Base-by-base conservation (phyloP, 2,329 filamentous ascomycete species). In the Ampelomyces quisqualis region DNA sequence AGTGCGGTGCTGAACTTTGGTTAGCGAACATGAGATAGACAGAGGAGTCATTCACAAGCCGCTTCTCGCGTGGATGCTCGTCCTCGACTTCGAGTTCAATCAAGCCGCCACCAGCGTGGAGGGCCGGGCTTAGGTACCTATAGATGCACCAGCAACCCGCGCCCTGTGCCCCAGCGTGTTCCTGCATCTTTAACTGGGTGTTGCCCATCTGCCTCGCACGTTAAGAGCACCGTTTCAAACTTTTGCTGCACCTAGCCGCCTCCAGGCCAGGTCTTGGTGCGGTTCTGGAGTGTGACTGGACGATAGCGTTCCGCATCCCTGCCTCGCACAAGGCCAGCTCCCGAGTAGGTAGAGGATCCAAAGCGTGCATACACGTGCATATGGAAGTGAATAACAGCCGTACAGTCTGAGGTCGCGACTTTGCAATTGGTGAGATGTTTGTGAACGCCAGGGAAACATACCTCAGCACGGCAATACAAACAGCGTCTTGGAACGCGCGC, bases 131-230 rank as follows among this genome's bases (percentile, higher is more conserved):
- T 61, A 62, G n/a, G n/a, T n/a, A n/a, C n/a, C n/a, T n/a, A n/a
- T n/a, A n/a, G n/a, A n/a, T 55, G 58, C 62, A 51, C 53, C 47
- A 49, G 53, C 45, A 34, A 45, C 49, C 44, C 43, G 37, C 48
- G 43, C 23, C 40, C 34, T 36, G 31, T 27, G 31, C 42, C 43
- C 38, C 38, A 19, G 42, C 34, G 43, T 37, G 62, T 64, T 61
- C 57, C 62, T 66, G 62, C 62, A 58, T 59, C 46, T 64, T 35
- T 55, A 31, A 65, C 55, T 66, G 62, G 62, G 47, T 55, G 51
- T 32, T 40, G 38, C 44, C 49, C 47, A 53, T 39, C 48, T 40
- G 28, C 48, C 39, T 48, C 45, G 45, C 54, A 49, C 39, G 37
- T 39, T 31, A 33, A 39, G 45, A 32, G 22, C 48, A 30, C 48